Evolutionary conservation across 345 rosid species (phyloP).

Genomic region (Cardamine resedifolia): DNA sequence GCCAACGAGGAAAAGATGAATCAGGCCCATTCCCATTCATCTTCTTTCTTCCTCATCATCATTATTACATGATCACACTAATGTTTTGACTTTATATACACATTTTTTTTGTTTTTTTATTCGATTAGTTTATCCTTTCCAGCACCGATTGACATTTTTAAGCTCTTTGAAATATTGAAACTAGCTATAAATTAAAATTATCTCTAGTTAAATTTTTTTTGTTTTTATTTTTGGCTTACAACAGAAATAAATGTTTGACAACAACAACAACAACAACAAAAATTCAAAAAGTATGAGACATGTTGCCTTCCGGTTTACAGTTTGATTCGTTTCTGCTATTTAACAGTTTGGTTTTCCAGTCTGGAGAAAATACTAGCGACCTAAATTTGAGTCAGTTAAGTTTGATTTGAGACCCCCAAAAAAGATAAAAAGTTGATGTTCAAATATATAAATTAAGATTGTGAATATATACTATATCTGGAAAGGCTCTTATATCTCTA

Average conservation of each 20-base stretch:
- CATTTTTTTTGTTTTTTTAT: not conserved
- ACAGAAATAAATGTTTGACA: too few relatives aligned
- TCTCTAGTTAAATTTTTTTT: too few relatives aligned
- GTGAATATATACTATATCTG: not conserved
- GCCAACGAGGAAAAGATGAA: slow-evolving; percentile 33
- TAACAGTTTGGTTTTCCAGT: not conserved
- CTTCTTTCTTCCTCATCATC: slow-evolving; percentile 30
- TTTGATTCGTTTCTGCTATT: not conserved
- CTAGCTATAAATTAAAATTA: not conserved
- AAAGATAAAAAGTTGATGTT: too few relatives aligned
- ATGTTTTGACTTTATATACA: slow-evolving; percentile 24
- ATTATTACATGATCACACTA: slow-evolving; percentile 36
- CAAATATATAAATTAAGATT: not conserved
- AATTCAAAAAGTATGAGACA: not conserved
- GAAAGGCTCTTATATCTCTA: not conserved
- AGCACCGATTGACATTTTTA: not conserved
- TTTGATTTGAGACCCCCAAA: not conserved
- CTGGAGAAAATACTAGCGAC: not conserved
- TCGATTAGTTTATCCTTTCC: not conserved
- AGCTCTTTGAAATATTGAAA: not conserved
- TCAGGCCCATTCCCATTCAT: slow-evolving; percentile 33
- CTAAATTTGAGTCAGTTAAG: not conserved
- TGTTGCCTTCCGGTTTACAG: not conserved
- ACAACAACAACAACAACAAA: too few relatives aligned
- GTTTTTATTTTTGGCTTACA: too few relatives aligned